Conservation (phyloP, 306 rosid species). For the Medicago ruthenica region DNA sequence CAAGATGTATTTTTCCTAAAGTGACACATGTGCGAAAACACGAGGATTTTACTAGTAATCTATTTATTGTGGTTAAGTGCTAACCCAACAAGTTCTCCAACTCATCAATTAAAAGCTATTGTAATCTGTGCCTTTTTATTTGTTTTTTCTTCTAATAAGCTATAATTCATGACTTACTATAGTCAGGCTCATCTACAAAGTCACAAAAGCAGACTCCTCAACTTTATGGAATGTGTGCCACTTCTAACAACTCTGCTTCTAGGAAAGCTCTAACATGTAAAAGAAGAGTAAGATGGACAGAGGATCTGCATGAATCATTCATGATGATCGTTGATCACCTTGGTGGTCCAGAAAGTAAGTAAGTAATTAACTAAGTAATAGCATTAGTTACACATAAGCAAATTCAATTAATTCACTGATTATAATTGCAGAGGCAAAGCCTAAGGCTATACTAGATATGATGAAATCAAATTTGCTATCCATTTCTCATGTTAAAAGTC, state of each 20-base stretch:
- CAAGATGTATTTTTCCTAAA: no score
- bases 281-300: conserved; percentile 56
- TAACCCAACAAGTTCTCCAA: not conserved
- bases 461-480: conserved; percentile 53
- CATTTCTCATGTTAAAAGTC: conserved; percentile 59
- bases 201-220: conserved; percentile 35
- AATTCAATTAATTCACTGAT: conserved; percentile 20
- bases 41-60: no score
- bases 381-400: not conserved
- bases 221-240: conserved; percentile 19
- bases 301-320: conserved; percentile 51
- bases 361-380: conserved; percentile 36
- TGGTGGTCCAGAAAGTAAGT: conserved; percentile 60
- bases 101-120: not conserved
- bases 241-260: conserved; percentile 39
- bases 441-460: conserved; percentile 59
- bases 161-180: conserved; percentile 5
- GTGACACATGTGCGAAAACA: no score
- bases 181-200: conserved; percentile 18
- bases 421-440: conserved; percentile 52
- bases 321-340: conserved; percentile 49
- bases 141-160: not conserved
- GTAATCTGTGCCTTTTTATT: not conserved
- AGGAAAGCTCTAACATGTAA: conserved; percentile 38
- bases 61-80: not conserved